Percentiles rank a stretch among this genome's conserved stretches.
Evolutionary conservation across 768 basidiomycete species (phyloP).

Genomic region (Kwoniella dendrophila): DNA sequence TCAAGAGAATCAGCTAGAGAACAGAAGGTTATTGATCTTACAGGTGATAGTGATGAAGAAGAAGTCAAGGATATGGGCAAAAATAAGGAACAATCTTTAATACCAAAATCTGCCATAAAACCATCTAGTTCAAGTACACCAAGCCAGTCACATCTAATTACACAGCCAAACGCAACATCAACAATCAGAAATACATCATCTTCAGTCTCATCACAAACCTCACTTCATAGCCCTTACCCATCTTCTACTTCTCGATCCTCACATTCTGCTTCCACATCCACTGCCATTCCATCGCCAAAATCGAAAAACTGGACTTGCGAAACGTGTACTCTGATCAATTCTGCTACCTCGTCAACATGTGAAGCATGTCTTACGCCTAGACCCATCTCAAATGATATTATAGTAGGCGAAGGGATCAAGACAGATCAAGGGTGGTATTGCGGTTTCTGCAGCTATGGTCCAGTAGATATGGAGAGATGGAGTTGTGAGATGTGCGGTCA

Average conservation of each 20-base stretch:
- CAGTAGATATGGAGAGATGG: slow-evolving; percentile 70
- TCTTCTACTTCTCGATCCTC: neutral
- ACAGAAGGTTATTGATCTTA: slow-evolving; percentile 19
- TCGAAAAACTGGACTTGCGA: slow-evolving; percentile 54
- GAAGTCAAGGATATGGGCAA: neutral
- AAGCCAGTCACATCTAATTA: neutral
- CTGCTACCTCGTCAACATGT: slow-evolving; percentile 61
- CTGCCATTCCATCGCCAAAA: slow-evolving; percentile 6
- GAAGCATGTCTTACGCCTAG: slow-evolving; percentile 63
- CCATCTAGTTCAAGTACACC: slow-evolving; percentile 5
- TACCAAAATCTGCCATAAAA: neutral
- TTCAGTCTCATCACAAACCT: neutral
- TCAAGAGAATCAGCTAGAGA: neutral
- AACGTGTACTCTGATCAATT: slow-evolving; percentile 71
- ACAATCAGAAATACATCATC: slow-evolving; percentile 1
- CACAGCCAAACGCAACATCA: slow-evolving; percentile 39
- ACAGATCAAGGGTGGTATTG: slow-evolving; percentile 66
- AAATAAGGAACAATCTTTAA: neutral
- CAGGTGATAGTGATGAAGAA: slow-evolving; percentile 11
- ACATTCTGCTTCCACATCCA: slow-evolving; percentile 11
- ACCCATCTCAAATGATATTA: slow-evolving; percentile 44
- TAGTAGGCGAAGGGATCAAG: slow-evolving; percentile 29
- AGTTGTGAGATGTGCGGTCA: slow-evolving; percentile 73
- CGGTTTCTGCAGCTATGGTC: slow-evolving; percentile 65
- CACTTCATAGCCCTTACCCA: neutral